These are phyloP conservation scores for Colletotrichum sp. DNA, from an alignment of 2,329 filamentous ascomycete genomes.

Conservation along the genomic window DNA sequence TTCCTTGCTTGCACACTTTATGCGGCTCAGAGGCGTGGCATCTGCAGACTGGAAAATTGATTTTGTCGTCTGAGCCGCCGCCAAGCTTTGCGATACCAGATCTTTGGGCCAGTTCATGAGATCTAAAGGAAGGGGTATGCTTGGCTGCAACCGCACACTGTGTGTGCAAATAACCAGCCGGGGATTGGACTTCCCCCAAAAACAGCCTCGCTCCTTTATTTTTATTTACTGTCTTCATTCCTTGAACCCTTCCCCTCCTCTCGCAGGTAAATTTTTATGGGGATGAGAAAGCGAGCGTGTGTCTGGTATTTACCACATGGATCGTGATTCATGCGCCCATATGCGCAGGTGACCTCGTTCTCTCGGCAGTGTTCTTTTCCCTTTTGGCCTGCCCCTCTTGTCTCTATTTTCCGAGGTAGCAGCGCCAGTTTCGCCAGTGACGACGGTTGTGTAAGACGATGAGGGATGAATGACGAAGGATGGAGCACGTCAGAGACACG, in stretches of 20 bases:
- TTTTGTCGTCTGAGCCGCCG: background rate
- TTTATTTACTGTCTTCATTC: background rate
- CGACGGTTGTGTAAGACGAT: background rate
- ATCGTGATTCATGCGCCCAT: conserved; percentile 2
- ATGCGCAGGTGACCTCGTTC: background rate
- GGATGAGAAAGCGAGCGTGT: background rate
- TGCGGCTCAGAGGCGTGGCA: background rate
- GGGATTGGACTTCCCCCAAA: background rate
- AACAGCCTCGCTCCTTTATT: background rate
- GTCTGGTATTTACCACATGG: background rate
- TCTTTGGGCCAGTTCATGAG: background rate
- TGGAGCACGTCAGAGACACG: background rate
- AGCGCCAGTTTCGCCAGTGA: background rate
- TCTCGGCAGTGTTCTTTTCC: background rate
- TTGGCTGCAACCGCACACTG: background rate
- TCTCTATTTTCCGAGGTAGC: background rate
- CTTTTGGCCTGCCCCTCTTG: background rate
- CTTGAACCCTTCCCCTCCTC: background rate
- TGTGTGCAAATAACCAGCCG: background rate
- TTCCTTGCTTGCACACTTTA: background rate
- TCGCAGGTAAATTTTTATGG: background rate
- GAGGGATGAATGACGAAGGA: background rate
- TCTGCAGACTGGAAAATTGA: background rate
- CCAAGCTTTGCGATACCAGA: background rate
- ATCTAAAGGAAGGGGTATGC: background rate